Percentiles rank a stretch among this genome's conserved stretches.
Evolutionary conservation across 1,284 basidiomycete genomes (phyloP).

Genomic region (Ceratobasidium sp.): DNA sequence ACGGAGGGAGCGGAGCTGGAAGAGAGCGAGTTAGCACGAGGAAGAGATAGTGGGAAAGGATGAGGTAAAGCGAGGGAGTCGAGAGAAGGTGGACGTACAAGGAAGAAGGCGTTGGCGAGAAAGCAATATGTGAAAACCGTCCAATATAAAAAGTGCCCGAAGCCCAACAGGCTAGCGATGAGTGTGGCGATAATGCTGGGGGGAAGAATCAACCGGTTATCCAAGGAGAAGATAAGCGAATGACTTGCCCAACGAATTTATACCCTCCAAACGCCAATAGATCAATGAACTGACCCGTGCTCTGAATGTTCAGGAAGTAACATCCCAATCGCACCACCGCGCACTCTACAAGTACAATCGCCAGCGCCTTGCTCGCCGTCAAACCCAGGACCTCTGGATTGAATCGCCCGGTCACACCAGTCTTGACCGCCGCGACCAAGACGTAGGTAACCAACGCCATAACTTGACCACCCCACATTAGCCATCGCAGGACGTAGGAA

Average conservation of each 20-base stretch:
- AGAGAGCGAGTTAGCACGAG: background rate
- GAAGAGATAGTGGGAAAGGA: conserved; percentile 9
- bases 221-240: background rate
- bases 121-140: conserved; percentile 85
- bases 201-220: conserved; percentile 24
- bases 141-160: conserved; percentile 73
- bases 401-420: conserved; percentile 86
- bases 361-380: conserved; percentile 83
- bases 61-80: conserved; percentile 21
- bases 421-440: conserved; percentile 84
- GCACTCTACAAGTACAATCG: conserved; percentile 87
- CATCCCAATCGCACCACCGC: conserved; percentile 89
- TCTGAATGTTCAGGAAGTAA: conserved; percentile 88
- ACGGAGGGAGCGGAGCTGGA: conserved; percentile 87
- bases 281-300: conserved; percentile 76
- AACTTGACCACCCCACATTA: conserved; percentile 59
- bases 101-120: conserved; percentile 92
- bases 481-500: conserved; percentile 5
- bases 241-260: conserved; percentile 90
- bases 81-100: conserved; percentile 65
- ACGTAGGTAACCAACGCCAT: conserved; percentile 99
- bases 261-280: conserved; percentile 90
- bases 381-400: conserved; percentile 91
- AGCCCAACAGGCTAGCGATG: conserved; percentile 67
- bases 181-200: conserved; percentile 77